Evolutionary conservation across 441 rosid species (phyloP).

Genomic region (Erodium trifolium): DNA sequence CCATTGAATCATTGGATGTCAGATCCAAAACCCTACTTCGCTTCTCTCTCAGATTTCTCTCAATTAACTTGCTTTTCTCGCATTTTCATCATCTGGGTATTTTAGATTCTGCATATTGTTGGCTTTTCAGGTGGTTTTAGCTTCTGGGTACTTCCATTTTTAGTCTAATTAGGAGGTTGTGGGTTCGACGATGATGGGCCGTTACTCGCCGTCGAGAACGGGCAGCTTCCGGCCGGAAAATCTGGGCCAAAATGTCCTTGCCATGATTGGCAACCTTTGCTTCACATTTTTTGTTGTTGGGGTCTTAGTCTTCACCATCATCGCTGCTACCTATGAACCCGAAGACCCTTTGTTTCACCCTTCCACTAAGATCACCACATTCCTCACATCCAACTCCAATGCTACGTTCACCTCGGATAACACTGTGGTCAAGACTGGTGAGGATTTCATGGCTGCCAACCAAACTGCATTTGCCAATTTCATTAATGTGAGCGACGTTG

Average conservation of each 20-base stretch:
- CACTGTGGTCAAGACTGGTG: constrained; percentile 69
- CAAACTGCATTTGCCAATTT: constrained; percentile 54
- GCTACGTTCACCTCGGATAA: constrained; percentile 74
- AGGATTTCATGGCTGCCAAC: constrained; percentile 70
- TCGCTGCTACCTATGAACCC: constrained; percentile 87
- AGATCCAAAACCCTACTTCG: neutral
- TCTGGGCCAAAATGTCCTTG: constrained; percentile 69
- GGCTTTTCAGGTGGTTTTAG: neutral
- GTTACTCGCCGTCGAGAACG: constrained; percentile 39
- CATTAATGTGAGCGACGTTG: constrained; percentile 63
- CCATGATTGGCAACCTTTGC: constrained; percentile 75
- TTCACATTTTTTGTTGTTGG: constrained; percentile 73
- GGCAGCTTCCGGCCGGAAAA: constrained; percentile 78
- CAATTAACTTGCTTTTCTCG: neutral
- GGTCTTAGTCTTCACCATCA: constrained; percentile 79
- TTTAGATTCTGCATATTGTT: neutral
- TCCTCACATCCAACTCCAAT: constrained; percentile 66
- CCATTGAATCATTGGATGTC: neutral
- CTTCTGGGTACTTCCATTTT: neutral
- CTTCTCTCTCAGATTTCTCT: neutral
- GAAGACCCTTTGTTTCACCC: constrained; percentile 92
- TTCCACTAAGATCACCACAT: constrained; percentile 67
- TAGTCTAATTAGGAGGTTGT: neutral
- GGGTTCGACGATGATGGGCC: constrained; percentile 41
- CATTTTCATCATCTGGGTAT: neutral